Evolutionary conservation across 2,329 filamentous ascomycete genomes (phyloP), one percentile per base, ranked within the genome.

Genomic region (Epichloe gansuensis): DNA sequence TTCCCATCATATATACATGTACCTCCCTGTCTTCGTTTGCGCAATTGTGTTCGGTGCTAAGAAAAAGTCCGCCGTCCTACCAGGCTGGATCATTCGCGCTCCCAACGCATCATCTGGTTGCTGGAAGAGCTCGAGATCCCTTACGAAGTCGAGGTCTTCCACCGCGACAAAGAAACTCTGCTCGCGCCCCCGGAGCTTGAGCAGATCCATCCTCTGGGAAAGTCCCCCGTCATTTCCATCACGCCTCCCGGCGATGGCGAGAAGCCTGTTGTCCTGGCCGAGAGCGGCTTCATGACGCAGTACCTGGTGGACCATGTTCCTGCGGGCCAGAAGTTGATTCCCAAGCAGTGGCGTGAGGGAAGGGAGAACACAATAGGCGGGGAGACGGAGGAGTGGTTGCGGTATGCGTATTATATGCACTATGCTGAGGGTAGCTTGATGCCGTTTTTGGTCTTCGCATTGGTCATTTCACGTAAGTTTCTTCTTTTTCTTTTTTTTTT

Each of bases 351-450:
- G 72, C 75, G 71, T 60, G 73, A 75, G 1, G 78, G n/a, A n/a
- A 71, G 74, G 61, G 77, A 82, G 63, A 72, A 73, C 50, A 71
- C 75, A 59, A 56, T 80, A 11, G 76, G 76, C 15, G 79, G 80
- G 25, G 79, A 84, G 70, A 81, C 78, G 34, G 76, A 82, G 61
- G 73, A 71, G 54, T 82, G 74, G 72, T 64, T 80, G 65, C 72
- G 79, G 48, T 81, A 75, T 64, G 72, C 76, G 62, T 87, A 88
- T 64, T 81, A 80, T 58, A 79, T 95, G 74, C 85, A 95, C 65
- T 96, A 90, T 66, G 76, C 80, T 5, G 91, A 96, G 69, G 91
- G 90, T 11, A 87, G 80, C 55, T 69, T 96, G 55, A 93, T 94
- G 84, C 77, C 81, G 0, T 71, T 81, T 47, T 65, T 93, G 56